phyloP scores from a whole-genome alignment of 2,329 filamentous ascomycete species.

The Zalaria obscura region DNA sequence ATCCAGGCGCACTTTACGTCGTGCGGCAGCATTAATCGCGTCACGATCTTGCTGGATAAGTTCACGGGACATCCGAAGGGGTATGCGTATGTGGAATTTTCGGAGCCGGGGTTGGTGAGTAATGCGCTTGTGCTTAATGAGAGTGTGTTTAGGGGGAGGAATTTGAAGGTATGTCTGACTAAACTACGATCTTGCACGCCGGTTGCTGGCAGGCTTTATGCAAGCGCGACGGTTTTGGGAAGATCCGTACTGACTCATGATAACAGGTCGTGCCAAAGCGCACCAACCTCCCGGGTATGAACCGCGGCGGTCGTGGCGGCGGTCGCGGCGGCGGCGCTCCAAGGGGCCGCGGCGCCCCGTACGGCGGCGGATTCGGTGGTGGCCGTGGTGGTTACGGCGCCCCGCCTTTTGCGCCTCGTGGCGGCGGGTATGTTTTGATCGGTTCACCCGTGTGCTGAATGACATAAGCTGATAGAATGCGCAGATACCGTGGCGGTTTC shows the following conservation, averaged over 20 bases:
- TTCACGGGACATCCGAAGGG: slow-evolving; percentile 99
- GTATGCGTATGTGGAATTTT: slow-evolving; percentile 98
- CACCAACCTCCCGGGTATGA: slow-evolving; percentile 93
- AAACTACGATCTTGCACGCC: background rate
- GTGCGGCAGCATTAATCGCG: slow-evolving; percentile 92
- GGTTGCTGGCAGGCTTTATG: slow-evolving; percentile 9
- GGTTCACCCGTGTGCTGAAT: slow-evolving; percentile 1
- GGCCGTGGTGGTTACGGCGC: slow-evolving; percentile 32
- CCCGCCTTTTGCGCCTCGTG: slow-evolving; percentile 19
- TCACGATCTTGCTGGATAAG: slow-evolving; percentile 95
- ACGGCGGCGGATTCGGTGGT: slow-evolving; percentile 37
- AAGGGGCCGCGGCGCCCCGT: slow-evolving; percentile 25
- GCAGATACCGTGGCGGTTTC: slow-evolving; percentile 21
- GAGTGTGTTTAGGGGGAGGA: slow-evolving; percentile 85
- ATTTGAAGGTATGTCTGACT: slow-evolving; percentile 62
- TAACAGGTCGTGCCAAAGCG: slow-evolving; percentile 74
- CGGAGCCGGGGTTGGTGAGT: slow-evolving; percentile 81
- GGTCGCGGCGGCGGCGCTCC: slow-evolving; percentile 34
- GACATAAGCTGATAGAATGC: slow-evolving; percentile 1
- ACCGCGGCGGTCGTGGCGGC: slow-evolving; percentile 54
- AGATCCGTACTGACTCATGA: slow-evolving; percentile 12
- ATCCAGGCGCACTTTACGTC: slow-evolving; percentile 97
- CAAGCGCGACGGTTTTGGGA: background rate
- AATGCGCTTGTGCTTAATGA: slow-evolving; percentile 93
- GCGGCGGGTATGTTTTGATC: slow-evolving; percentile 20